A percentile compares a stretch with the other conserved stretches of the same genome.
Conservation (phyloP, 2,329 filamentous ascomycete genomes). For the Myriangium duriaei region DNA sequence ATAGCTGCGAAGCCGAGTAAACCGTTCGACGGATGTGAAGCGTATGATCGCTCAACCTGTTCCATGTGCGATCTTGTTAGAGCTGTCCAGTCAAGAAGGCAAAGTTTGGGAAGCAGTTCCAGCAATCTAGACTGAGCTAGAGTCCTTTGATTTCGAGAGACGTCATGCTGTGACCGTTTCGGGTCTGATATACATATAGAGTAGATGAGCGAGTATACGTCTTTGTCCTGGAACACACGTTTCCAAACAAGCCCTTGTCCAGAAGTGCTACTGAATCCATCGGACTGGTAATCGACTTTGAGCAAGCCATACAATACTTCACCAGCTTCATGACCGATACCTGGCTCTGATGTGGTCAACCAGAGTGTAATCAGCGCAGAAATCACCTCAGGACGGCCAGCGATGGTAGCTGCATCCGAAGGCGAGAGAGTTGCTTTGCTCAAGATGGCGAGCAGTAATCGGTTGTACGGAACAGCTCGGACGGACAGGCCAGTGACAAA, state of each 20-base stretch:
- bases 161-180: conserved; percentile 22
- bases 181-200: conserved; percentile 37
- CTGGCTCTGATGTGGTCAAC: conserved; percentile 44
- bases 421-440: conserved; percentile 40
- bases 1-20: conserved; percentile 43
- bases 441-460: conserved; percentile 43
- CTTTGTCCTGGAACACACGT: conserved; percentile 46
- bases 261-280: conserved; percentile 13
- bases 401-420: conserved; percentile 46
- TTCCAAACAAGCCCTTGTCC: conserved; percentile 44
- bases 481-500: conserved; percentile 43
- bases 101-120: conserved; percentile 43
- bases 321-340: conserved; percentile 41
- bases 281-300: conserved; percentile 33
- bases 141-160: conserved; percentile 42
- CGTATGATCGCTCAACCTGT: conserved; percentile 36
- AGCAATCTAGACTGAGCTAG: conserved; percentile 49
- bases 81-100: conserved; percentile 41
- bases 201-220: conserved; percentile 46
- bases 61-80: conserved; percentile 39
- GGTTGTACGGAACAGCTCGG: conserved; percentile 38
- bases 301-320: conserved; percentile 42
- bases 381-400: conserved; percentile 43
- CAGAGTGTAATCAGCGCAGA: conserved; percentile 44
- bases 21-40: conserved; percentile 19